Evolutionary conservation across 2,329 filamentous ascomycete species (phyloP), one percentile per base, ranked within the genome.

Genomic region (Diaporthe capsici): DNA sequence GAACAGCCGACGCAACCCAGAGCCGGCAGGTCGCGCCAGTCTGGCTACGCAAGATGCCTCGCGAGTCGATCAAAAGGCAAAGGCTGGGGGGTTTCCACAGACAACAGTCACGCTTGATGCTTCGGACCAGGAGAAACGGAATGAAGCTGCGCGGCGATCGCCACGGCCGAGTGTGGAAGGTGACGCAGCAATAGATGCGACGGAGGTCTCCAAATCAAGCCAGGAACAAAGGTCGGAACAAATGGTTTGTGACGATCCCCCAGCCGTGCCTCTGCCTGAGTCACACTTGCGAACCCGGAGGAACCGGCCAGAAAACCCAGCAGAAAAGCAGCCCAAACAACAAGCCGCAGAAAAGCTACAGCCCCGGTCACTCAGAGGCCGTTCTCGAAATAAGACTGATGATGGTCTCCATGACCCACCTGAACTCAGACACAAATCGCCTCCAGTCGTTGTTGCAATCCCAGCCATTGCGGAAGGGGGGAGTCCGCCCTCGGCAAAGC

Each of bases 31-130:
- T 28, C 39, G 49, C 22, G 25, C 75, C 53, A 47, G 67, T 20
- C 60, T 68, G 70, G 47, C 13, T 47, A 60, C 12, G 15, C 25
- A 74, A 25, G 74, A 28, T 57, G 17, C 39, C 28, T 73, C 31
- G 37, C 49, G 20, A 47, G 6, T 44, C 55, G 37, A 2, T 15
- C 1, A 51, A 20, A 17, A 25, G 25, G 31, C 25, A 44, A n/a
- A 55, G 12, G 22, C 42, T 44, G 34, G 2, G 57, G 9, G 39
- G 7, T 22, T 9, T 1, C 60, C 34, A 20, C 47, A 55, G n/a
- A 20, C 7, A 22, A 34, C 20, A 28, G 28, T 44, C 25, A 31
- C 25, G 34, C 60, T 31, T 44, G 47, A 65, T 73, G 31, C 47
- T 57, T 47, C 58, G 22, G 17, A 37, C 15, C 58, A 42, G 31